A percentile compares a stretch with the other conserved stretches of the same genome.
Evolutionary conservation across 345 rosid species (phyloP).

Genomic region (Ceriops tagal): DNA sequence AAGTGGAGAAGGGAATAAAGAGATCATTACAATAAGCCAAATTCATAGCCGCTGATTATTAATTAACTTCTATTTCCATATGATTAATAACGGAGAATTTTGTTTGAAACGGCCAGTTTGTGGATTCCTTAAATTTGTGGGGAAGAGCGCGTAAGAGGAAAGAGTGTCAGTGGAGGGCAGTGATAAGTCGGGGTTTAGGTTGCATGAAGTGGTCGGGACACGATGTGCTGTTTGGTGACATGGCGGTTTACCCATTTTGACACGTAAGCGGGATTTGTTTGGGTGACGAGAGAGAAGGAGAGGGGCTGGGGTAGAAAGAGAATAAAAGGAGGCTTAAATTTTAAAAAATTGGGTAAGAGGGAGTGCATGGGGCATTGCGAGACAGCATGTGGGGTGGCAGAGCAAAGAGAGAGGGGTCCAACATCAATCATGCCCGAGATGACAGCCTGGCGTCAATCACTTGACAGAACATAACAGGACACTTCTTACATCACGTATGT

Average conservation of each 20-base stretch:
- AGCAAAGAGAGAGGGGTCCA: conserved; percentile 44
- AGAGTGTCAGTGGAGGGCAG: background rate
- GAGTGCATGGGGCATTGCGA: conserved; percentile 33
- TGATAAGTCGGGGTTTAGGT: conserved; percentile 17
- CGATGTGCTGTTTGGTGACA: background rate
- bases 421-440: conserved; percentile 44
- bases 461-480: conserved; percentile 41
- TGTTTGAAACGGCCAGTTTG: conserved; percentile 41
- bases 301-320: background rate
- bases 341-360: background rate
- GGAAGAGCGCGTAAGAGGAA: conserved; percentile 3
- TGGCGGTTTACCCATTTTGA: background rate
- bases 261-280: background rate
- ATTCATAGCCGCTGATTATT: conserved; percentile 26
- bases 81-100: conserved; percentile 58
- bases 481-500: background rate
- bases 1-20: conserved; percentile 7
- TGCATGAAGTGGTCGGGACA: background rate
- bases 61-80: conserved; percentile 15
- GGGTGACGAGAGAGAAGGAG: background rate
- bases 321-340: background rate
- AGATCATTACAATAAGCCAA: conserved; percentile 12
- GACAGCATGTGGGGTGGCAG: conserved; percentile 64
- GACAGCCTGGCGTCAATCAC: conserved; percentile 61
- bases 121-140: conserved; percentile 12